Evolutionary conservation across 306 rosid genomes (phyloP).

Genomic region (Herpetospermum pedunculosum): DNA sequence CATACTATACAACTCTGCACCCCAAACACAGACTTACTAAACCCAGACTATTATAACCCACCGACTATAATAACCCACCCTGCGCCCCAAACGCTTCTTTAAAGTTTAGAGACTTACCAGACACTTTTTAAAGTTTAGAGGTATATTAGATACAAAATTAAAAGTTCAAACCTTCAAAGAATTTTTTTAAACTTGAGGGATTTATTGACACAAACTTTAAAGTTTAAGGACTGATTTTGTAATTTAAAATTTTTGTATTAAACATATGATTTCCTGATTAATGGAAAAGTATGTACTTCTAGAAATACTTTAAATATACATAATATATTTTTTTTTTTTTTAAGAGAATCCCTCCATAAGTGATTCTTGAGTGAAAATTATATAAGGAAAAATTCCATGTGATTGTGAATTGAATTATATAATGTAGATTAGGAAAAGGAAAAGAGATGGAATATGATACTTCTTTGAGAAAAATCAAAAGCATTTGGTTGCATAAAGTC

Average conservation of each 20-base stretch:
- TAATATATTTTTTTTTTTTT: background rate
- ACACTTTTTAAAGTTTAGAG: no score
- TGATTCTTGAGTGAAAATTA: background rate
- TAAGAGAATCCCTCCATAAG: background rate
- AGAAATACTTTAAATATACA: background rate
- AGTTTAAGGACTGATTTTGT: no score
- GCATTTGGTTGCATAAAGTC: background rate
- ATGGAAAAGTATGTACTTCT: background rate
- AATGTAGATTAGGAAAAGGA: background rate
- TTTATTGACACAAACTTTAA: no score
- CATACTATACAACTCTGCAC: no score
- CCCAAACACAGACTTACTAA: no score
- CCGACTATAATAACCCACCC: no score
- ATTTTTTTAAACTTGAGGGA: no score
- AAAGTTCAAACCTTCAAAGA: no score
- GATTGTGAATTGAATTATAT: background rate
- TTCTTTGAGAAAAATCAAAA: background rate
- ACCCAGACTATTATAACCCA: no score
- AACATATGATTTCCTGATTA: background rate
- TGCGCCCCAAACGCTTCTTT: no score
- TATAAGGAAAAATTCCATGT: background rate
- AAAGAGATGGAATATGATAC: background rate
- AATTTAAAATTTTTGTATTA: background rate
- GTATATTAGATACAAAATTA: no score
- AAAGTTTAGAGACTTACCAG: no score